A percentile compares a stretch with the other conserved stretches of the same genome.
These are phyloP conservation scores for Parasitella parasitica DNA, from an alignment of 371 early-diverging fungal species.

Conservation along the genomic window DNA sequence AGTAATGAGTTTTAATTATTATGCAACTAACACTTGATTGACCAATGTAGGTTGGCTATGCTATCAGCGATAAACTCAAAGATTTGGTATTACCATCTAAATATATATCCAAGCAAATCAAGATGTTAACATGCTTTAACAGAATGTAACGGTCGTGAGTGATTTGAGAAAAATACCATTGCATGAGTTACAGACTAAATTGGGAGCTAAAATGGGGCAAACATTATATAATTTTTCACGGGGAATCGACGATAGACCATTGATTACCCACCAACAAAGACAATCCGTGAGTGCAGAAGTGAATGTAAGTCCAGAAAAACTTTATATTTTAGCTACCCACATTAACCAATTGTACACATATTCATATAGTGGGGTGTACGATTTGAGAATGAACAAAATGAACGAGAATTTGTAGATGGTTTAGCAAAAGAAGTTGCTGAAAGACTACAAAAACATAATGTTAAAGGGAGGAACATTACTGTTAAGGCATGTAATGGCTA, in stretches of 20 bases:
- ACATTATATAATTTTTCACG: constrained; percentile 63
- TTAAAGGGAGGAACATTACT: constrained; percentile 54
- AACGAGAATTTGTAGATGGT: constrained; percentile 53
- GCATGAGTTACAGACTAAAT: constrained; percentile 51
- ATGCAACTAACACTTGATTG: neutral
- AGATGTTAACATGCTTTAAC: neutral
- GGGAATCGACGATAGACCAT: constrained; percentile 75
- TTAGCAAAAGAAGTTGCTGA: constrained; percentile 55
- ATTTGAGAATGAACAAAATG: constrained; percentile 68
- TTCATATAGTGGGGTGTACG: constrained; percentile 77
- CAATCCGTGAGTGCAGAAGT: constrained; percentile 81
- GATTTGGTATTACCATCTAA: constrained; percentile 21
- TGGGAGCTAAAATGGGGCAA: constrained; percentile 74
- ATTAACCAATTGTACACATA: too few species aligned
- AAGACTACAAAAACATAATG: constrained; percentile 46
- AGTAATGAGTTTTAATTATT: neutral
- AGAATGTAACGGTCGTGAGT: constrained; percentile 51
- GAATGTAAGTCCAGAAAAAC: constrained; percentile 39
- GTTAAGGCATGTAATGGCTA: constrained; percentile 52
- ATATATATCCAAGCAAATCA: neutral
- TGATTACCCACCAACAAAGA: constrained; percentile 62
- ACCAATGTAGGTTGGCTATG: constrained; percentile 43
- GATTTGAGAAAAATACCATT: constrained; percentile 51
- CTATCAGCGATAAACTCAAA: constrained; percentile 42
- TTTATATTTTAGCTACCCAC: too few species aligned